Conservation (phyloP, 306 rosid species). For the Quercus gilva region DNA sequence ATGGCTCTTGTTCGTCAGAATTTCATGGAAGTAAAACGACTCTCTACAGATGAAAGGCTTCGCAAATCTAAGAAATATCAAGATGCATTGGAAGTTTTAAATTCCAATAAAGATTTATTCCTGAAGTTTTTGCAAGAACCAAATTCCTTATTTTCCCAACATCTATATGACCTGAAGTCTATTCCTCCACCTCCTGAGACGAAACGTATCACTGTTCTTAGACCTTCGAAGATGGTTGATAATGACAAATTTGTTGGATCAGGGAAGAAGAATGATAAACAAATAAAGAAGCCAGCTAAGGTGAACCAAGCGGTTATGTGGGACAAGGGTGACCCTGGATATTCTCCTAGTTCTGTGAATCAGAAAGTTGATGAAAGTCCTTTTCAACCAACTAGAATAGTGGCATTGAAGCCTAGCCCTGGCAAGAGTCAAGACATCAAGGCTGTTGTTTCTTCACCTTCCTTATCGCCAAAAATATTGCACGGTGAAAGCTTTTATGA, state of each 20-base stretch:
- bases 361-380: constrained; percentile 58
- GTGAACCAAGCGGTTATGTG: constrained; percentile 39
- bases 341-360: constrained; percentile 32
- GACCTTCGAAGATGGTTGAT: constrained; percentile 75
- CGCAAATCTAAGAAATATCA: constrained; percentile 71
- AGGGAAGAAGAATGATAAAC: constrained; percentile 45
- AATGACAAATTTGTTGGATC: constrained; percentile 36
- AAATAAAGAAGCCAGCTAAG: constrained; percentile 36
- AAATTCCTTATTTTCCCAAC: constrained; percentile 51
- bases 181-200: no score
- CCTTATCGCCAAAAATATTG: constrained; percentile 46
- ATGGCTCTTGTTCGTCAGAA: constrained; percentile 77
- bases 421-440: constrained; percentile 53
- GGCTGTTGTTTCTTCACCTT: constrained; percentile 50
- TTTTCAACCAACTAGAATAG: constrained; percentile 76
- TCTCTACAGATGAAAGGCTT: constrained; percentile 62
- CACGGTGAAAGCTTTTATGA: constrained; percentile 42
- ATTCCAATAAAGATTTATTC: constrained; percentile 76
- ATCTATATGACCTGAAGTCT: constrained; percentile 46
- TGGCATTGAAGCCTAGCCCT: constrained; percentile 80
- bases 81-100: constrained; percentile 78
- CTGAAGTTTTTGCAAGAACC: constrained; percentile 65
- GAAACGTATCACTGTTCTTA: constrained; percentile 71
- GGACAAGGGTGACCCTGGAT: constrained; percentile 43
- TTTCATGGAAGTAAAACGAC: constrained; percentile 64